A percentile compares a stretch with the other conserved stretches of the same genome.
These are phyloP conservation scores for Juncus inflexus DNA, from an alignment of 176 grass and related monocot species.

Conservation along the genomic window DNA sequence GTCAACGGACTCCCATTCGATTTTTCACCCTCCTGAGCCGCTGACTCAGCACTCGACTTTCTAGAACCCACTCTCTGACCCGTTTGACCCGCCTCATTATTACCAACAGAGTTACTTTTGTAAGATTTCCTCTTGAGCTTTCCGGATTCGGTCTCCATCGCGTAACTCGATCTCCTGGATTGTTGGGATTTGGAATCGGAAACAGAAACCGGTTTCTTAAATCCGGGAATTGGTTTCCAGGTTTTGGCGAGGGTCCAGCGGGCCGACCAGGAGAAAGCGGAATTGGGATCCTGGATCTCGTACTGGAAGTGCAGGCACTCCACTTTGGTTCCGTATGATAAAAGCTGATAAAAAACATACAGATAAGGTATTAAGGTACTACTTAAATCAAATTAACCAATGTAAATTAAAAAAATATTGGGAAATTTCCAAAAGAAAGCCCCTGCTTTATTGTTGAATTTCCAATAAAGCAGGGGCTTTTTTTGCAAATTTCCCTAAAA, in stretches of 20 bases:
- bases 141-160: slow-evolving; percentile 75
- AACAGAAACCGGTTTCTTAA: slow-evolving; percentile 38
- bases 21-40: slow-evolving; percentile 41
- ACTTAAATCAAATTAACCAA: too few relatives aligned
- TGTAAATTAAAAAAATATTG: too few relatives aligned
- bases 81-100: slow-evolving; percentile 39
- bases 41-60: slow-evolving; percentile 42
- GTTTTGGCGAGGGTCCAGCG: slow-evolving; percentile 63
- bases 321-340: slow-evolving; percentile 41
- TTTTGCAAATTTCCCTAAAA: neutral
- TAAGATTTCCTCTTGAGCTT: slow-evolving; percentile 63
- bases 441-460: too few relatives aligned
- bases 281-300: slow-evolving; percentile 61
- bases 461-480: neutral
- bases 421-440: too few relatives aligned
- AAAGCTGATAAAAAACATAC: slow-evolving; percentile 48
- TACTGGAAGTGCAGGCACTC: slow-evolving; percentile 62
- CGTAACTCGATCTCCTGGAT: slow-evolving; percentile 46
- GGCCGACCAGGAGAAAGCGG: slow-evolving; percentile 66
- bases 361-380: too few relatives aligned
- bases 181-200: slow-evolving; percentile 46
- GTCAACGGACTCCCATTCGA: slow-evolving; percentile 35
- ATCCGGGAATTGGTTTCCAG: slow-evolving; percentile 51
- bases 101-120: slow-evolving; percentile 30
- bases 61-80: slow-evolving; percentile 36